Evolutionary conservation across 2,329 filamentous ascomycete species (phyloP), one percentile per base, ranked within the genome.

Genomic region (Beauveria sp.): DNA sequence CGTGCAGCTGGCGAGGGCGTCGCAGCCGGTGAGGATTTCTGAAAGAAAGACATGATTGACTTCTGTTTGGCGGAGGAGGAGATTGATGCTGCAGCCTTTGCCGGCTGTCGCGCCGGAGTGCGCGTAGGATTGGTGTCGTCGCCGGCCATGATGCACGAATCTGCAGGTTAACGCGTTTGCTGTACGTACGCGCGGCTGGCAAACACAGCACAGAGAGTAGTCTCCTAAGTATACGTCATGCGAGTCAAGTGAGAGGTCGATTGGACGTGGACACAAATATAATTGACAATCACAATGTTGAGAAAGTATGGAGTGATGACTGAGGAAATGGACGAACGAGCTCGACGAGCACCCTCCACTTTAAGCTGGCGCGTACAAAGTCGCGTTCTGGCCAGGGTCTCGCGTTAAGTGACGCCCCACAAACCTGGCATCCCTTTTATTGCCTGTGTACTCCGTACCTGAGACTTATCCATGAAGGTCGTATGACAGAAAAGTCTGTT

Each of bases 41-140:
- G 71, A 63, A 79, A 79, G 68, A 79, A 79, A 37, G 75, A 76
- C 63, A 73, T 70, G 63, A 79, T 78, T 47, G 75, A 77, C 57
- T 72, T 72, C 63, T 79, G 76, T 63, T 77, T 78, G 54, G 67
- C 64, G 18, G 72, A 71, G 12, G 73, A 73, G 22, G 73, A 67
- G 41, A 66, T 50, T 8, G 65, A 63, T 10, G 66, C 64, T 44
- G 69, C 52, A 46, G 67, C 63, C 59, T 71, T 74, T 46, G 68
- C 47, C 16, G 53, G 43, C 63, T 26, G 69, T 62, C 66, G 70
- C 50, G 72, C 71, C 26, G 73, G 73, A 61, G 73, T 75, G 61
- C 71, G 70, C 48, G 70, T 70, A 60, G 64, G 62, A 54, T 59
- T 56, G 54, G 66, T 48, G 62, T 67, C 68, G 51, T 73, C 69